These are phyloP conservation scores for Mortierella hygrophila DNA, from an alignment of 192 early-diverging fungal species.

Conservation along the genomic window DNA sequence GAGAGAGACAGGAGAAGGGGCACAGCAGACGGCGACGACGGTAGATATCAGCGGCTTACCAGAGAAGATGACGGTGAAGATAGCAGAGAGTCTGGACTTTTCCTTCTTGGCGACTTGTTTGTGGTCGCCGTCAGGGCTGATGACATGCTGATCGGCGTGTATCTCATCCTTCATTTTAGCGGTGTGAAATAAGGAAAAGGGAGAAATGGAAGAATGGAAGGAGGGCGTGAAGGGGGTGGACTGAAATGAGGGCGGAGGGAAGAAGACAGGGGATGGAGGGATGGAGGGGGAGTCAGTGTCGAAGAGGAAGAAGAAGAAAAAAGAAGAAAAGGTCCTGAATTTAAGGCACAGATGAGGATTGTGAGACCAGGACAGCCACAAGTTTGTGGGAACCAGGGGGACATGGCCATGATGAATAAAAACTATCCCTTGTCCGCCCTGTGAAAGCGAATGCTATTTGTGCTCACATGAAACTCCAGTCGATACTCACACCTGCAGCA, in stretches of 20 bases:
- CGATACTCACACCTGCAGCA: too few relatives aligned
- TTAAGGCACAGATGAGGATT: background rate
- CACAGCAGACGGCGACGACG: background rate
- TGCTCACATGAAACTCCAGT: too few relatives aligned
- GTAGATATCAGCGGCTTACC: background rate
- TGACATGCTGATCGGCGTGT: background rate
- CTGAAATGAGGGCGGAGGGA: background rate
- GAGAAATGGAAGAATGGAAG: background rate
- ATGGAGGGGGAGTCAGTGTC: background rate
- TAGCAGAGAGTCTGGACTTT: slow-evolving; percentile 19
- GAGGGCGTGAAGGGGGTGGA: background rate
- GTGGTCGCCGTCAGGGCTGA: background rate
- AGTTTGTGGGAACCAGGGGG: background rate
- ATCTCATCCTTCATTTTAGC: background rate
- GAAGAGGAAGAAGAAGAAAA: background rate
- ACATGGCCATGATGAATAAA: too few relatives aligned
- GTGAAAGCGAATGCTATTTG: too few relatives aligned
- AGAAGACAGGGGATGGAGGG: background rate
- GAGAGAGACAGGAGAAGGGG: background rate
- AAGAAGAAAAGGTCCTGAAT: too few relatives aligned
- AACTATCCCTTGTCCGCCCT: too few relatives aligned
- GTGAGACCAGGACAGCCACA: background rate
- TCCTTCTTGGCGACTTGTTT: background rate
- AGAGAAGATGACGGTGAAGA: slow-evolving; percentile 32
- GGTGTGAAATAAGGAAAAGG: background rate